Conservation (phyloP, 2,329 filamentous ascomycete genomes). For the Trichoderma sp. region DNA sequence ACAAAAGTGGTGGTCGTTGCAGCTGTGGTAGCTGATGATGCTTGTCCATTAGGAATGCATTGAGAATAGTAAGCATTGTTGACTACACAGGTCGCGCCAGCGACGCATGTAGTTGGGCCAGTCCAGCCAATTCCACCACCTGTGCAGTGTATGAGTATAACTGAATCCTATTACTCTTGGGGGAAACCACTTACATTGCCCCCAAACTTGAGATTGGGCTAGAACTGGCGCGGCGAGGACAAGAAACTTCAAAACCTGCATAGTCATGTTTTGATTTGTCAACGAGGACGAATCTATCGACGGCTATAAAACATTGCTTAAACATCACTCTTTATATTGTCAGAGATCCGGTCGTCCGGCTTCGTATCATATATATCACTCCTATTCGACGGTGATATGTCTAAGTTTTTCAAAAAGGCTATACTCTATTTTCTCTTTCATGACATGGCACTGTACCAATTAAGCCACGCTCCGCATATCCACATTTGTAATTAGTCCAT, state of each 20-base stretch:
- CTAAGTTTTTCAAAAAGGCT: not conserved
- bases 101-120: conserved; percentile 12
- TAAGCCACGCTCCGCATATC: not conserved
- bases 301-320: too few species aligned
- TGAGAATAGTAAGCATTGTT: conserved; percentile 1
- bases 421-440: not conserved
- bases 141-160: not conserved
- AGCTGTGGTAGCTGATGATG: not conserved
- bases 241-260: not conserved
- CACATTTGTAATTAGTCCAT: not conserved
- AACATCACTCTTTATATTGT: not conserved
- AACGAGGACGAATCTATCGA: too few species aligned
- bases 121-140: conserved; percentile 13
- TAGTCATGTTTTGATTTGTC: not conserved
- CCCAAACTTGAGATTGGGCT: conserved; percentile 2
- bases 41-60: not conserved
- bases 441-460: not conserved
- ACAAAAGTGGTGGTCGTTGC: not conserved
- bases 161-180: not conserved
- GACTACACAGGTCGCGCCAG: not conserved
- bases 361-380: not conserved
- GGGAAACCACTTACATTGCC: not conserved
- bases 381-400: not conserved
- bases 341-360: not conserved
- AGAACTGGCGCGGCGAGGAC: not conserved